These are phyloP conservation scores for Kazachstania africana DNA, from an alignment of 805 yeast species.

Conservation along the genomic window DNA sequence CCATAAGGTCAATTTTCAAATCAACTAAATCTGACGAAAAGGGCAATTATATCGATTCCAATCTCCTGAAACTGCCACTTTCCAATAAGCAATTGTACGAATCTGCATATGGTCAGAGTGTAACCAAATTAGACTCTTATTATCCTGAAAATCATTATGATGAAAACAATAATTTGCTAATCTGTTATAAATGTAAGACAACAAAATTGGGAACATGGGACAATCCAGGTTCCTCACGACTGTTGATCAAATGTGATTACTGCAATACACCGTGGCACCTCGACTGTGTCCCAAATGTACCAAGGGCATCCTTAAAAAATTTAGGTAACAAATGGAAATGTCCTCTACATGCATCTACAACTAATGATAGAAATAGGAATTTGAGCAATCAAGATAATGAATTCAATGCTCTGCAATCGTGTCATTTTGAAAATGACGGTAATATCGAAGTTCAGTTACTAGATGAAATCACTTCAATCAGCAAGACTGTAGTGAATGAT, in stretches of 20 bases:
- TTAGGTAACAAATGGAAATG: conserved; percentile 81
- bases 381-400: conserved; percentile 13
- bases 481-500: conserved; percentile 5
- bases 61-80: conserved; percentile 34
- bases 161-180: conserved; percentile 41
- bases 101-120: conserved; percentile 31
- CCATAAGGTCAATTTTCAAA: conserved; percentile 57
- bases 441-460: conserved; percentile 41
- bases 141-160: conserved; percentile 44
- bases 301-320: conserved; percentile 59
- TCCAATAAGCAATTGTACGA: conserved; percentile 33
- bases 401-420: conserved; percentile 46
- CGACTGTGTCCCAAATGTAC: conserved; percentile 67
- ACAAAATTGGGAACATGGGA: conserved; percentile 46
- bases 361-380: no score
- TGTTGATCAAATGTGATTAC: conserved; percentile 67
- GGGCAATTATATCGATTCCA: conserved; percentile 62
- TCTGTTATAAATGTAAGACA: conserved; percentile 67
- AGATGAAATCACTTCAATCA: conserved; percentile 26
- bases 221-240: conserved; percentile 32
- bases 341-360: conserved; percentile 55
- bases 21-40: conserved; percentile 54
- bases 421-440: conserved; percentile 44
- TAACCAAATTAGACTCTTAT: conserved; percentile 22
- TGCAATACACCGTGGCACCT: conserved; percentile 80